Base-by-base conservation (phyloP, 257 asterid genomes). In the Perilla frutescens region DNA sequence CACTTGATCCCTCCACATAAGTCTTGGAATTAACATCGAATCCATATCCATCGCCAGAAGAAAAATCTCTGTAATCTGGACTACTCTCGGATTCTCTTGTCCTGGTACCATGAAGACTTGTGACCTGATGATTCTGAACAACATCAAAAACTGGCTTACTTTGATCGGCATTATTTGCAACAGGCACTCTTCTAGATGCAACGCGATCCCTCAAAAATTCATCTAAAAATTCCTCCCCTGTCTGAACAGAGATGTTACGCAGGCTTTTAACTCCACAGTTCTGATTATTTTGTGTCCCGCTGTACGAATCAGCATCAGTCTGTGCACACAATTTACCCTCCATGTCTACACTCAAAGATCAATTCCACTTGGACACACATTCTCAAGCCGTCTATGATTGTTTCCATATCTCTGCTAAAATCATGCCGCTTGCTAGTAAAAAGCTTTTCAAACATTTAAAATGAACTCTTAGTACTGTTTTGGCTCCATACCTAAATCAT, bases 141-240 rank as follows among this genome's bases (percentile, higher is more conserved):
- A 63, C 79, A 48, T 78, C 81, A 26, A 26, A 44, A 62, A 77
- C 77, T 10, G 29, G 77, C 26, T 68, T 66, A 60, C 63, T 68
- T 7, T 80, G 83, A 56, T 76, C 77, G 14, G 32, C 31, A 14
- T 74, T 93, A 73, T 68, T 70, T 12, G 3, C 40, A 12, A 67
- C 31, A 13, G 83, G 80, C 13, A 68, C 45, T 77, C 77, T 78
- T 79, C 85, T 79, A 11, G 86, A 84, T 10, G 83, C 74, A 40
- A 79, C 63, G 40, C 91, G 82, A 32, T 89, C 92, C 80, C 87
- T 83, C 44, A 89, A 80, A 79, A 92, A 92, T 71, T 85, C 88
- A 11, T 89, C 91, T 0, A 92, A 85, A 72, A 92, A 92, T 69
- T 90, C 98, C 74, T 90, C 98, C 5, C 96, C 98, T 0, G 97